Evolutionary conservation across 2,329 filamentous ascomycete species (phyloP).

Genomic region (Talaromyces rugulosus): DNA sequence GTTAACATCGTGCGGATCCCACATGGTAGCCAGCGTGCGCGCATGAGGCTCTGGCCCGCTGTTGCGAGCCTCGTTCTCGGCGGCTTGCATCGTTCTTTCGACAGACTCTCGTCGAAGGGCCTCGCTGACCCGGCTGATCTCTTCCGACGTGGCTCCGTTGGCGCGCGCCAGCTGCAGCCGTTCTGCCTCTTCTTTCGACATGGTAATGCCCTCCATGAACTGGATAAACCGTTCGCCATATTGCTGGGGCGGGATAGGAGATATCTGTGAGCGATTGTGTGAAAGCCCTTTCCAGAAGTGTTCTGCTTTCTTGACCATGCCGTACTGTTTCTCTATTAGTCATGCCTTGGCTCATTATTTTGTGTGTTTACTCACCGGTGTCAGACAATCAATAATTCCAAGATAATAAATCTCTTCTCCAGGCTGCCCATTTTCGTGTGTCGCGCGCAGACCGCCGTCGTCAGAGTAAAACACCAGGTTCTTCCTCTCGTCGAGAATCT

Average conservation of each 20-base stretch:
- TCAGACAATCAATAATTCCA: slow-evolving; percentile 96
- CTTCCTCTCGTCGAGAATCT: slow-evolving; percentile 70
- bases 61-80: slow-evolving; percentile 61
- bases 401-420: slow-evolving; percentile 96
- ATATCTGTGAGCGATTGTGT: slow-evolving; percentile 80
- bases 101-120: slow-evolving; percentile 36
- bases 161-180: slow-evolving; percentile 37
- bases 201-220: slow-evolving; percentile 87
- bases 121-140: slow-evolving; percentile 21
- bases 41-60: slow-evolving; percentile 60
- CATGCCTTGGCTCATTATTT: not conserved
- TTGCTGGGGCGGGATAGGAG: slow-evolving; percentile 79
- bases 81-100: slow-evolving; percentile 53
- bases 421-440: slow-evolving; percentile 78
- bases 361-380: slow-evolving; percentile 65
- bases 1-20: slow-evolving; percentile 55
- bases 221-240: slow-evolving; percentile 93
- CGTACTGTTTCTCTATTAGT: slow-evolving; percentile 60
- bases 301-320: slow-evolving; percentile 88
- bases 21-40: slow-evolving; percentile 55
- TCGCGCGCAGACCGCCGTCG: slow-evolving; percentile 88
- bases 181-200: slow-evolving; percentile 78
- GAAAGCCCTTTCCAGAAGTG: slow-evolving; percentile 95
- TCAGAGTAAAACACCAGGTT: slow-evolving; percentile 88
- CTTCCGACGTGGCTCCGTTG: slow-evolving; percentile 25